Evolutionary conservation across 2,329 filamentous ascomycete species (phyloP).

Genomic region (Purpureocillium lavendulum): DNA sequence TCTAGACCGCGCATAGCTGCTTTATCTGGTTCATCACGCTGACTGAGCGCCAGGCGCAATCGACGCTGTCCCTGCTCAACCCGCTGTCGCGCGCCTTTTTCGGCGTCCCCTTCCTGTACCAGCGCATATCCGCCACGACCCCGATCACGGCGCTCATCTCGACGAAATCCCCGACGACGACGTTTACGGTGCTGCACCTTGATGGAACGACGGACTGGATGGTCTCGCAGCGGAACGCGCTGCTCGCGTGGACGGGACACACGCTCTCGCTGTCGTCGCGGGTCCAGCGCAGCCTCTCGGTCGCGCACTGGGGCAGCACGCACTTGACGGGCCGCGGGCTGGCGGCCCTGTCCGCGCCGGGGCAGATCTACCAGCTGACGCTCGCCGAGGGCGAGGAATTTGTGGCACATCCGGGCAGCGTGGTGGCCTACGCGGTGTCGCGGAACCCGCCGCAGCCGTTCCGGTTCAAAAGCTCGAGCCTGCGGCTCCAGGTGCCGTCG

Average conservation of each 20-base stretch:
- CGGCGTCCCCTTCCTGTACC: constrained; percentile 91
- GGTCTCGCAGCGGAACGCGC: constrained; percentile 74
- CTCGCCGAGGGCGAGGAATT: constrained; percentile 81
- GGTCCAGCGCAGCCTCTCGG: constrained; percentile 63
- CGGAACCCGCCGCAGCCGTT: constrained; percentile 71
- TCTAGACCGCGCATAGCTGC: neutral
- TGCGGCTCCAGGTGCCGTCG: constrained; percentile 73
- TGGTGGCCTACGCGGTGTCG: constrained; percentile 81
- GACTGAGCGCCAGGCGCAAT: constrained; percentile 56
- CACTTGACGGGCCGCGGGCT: constrained; percentile 82
- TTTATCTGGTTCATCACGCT: too few species aligned
- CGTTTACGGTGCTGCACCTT: constrained; percentile 79
- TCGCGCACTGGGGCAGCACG: constrained; percentile 89
- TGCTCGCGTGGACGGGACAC: constrained; percentile 96
- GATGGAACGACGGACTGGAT: constrained; percentile 96
- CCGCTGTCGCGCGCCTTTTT: constrained; percentile 72
- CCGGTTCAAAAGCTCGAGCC: constrained; percentile 69
- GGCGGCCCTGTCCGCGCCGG: constrained; percentile 74
- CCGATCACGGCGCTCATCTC: constrained; percentile 84
- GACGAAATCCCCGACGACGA: constrained; percentile 77
- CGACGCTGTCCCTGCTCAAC: constrained; percentile 78
- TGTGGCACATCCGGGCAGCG: constrained; percentile 81
- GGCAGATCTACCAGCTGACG: constrained; percentile 81
- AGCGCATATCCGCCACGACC: constrained; percentile 77
- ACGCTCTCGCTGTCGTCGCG: constrained; percentile 69